A percentile compares a stretch with the other conserved stretches of the same genome.
Conservation (phyloP, 176 grass and related monocot genomes). For the Oryza coarctata region DNA sequence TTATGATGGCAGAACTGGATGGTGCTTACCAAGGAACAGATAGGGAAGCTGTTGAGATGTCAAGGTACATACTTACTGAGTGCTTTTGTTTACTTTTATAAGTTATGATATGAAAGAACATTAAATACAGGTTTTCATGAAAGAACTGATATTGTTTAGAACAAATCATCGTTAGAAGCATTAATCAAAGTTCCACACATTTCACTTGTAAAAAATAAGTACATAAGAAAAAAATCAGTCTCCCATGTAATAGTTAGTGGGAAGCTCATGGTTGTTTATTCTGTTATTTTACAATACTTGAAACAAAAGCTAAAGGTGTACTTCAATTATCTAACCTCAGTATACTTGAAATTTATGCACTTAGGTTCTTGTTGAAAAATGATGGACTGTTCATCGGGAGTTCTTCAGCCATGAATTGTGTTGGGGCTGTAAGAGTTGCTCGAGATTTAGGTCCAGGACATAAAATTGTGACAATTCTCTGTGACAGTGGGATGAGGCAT, state of each 20-base stretch:
- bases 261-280: not conserved
- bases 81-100: not conserved
- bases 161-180: conserved; percentile 27
- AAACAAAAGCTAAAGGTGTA: not conserved
- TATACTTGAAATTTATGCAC: conserved; percentile 29
- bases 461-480: conserved; percentile 91
- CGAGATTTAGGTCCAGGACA: conserved; percentile 80
- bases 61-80: conserved; percentile 51
- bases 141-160: not conserved
- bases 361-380: conserved; percentile 82
- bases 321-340: conserved; percentile 25
- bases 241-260: not conserved
- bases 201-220: not conserved
- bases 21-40: conserved; percentile 85
- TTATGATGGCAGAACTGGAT: conserved; percentile 90
- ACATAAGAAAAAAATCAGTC: not conserved
- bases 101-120: conserved; percentile 21
- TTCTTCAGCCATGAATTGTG: conserved; percentile 97
- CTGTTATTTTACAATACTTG: not conserved
- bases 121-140: not conserved
- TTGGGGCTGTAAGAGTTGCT: conserved; percentile 83
- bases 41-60: conserved; percentile 94
- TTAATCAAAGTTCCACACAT: not conserved
- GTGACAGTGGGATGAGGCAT: conserved; percentile 93
- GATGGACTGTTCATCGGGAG: conserved; percentile 92